Evolutionary conservation across 768 basidiomycete genomes (phyloP), one percentile per base, ranked within the genome.

Genomic region (Rhizopogon sp.): DNA sequence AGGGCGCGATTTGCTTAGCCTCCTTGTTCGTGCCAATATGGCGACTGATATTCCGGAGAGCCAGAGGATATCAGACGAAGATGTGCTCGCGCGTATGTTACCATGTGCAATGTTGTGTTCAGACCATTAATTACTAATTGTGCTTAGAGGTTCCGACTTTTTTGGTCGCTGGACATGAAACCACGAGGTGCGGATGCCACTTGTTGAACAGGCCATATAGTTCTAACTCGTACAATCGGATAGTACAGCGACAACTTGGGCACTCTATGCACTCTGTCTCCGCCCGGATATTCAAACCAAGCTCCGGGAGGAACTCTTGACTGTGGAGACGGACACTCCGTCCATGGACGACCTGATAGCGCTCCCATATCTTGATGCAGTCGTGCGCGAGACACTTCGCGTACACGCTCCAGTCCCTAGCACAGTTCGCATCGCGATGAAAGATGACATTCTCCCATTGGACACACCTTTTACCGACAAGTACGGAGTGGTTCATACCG

Each of bases 361-460:
- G 3, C 72, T 93, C 3, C 78, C 84, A 0, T 89, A 87, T 61
- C 80, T 91, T n/a, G 89, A 89, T 58, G 73, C 72, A 17, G 77
- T 87, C 9, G 74, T 85, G 2, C 76, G 79, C 7, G 87, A 88
- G 67, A 79, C 77, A 0, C 65, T 88, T 54, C 78, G 86, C 0
- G 44, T 84, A 1, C 74, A 87, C 56, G 51, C 82, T 0, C 83
- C 84, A 0, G 76, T 86, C 3, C 68, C 76, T 0, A 58, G 58
- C 14, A 76, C 76, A 0, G 54, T 73, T 8, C 70, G 82, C 7
- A 63, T 74, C 2, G 80, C 83, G 0, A 71, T 69, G 43, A 73
- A 76, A 50, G 80, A 86, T 50, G 82, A 84, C 47, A 59, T 80
- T 2, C 54, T 85, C 14, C 83, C 83, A 0, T 64, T 85, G 8